Evolutionary conservation across 768 basidiomycete genomes (phyloP).

Genomic region (Termitomyces sp.): DNA sequence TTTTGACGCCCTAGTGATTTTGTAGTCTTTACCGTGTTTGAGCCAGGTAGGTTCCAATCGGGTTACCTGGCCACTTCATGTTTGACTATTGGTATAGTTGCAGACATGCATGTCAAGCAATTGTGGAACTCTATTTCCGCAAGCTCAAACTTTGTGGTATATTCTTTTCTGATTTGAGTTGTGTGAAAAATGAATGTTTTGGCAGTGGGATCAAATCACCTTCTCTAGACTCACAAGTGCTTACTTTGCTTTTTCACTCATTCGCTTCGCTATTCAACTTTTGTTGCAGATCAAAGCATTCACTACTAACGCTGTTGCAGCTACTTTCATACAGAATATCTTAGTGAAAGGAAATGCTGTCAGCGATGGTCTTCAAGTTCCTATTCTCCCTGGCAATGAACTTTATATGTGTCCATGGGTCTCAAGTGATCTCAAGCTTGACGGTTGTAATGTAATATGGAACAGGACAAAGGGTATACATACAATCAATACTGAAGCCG

Average conservation of each 20-base stretch:
- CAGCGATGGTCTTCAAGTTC: conserved; percentile 46
- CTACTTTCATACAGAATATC: conserved; percentile 47
- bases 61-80: not conserved
- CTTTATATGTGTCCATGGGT: conserved; percentile 65
- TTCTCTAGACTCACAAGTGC: conserved; percentile 63
- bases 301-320: conserved; percentile 58
- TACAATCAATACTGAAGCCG: not conserved
- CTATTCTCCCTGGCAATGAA: conserved; percentile 42
- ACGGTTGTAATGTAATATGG: conserved; percentile 57
- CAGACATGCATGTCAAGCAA: conserved; percentile 21
- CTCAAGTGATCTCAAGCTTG: conserved; percentile 33
- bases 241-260: conserved; percentile 64
- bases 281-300: conserved; percentile 66
- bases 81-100: not conserved
- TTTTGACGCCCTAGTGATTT: conserved; percentile 41
- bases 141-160: conserved; percentile 47
- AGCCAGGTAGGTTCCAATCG: conserved; percentile 1
- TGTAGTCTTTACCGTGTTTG: conserved; percentile 16
- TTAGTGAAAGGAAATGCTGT: conserved; percentile 45
- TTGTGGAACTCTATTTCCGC: conserved; percentile 32
- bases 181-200: not conserved
- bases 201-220: conserved; percentile 67
- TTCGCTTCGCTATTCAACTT: conserved; percentile 67
- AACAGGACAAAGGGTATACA: conserved; percentile 23
- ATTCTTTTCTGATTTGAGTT: conserved; percentile 14